Evolutionary conservation across 2,329 filamentous ascomycete genomes (phyloP).

Genomic region (Xenoacremonium recifei): DNA sequence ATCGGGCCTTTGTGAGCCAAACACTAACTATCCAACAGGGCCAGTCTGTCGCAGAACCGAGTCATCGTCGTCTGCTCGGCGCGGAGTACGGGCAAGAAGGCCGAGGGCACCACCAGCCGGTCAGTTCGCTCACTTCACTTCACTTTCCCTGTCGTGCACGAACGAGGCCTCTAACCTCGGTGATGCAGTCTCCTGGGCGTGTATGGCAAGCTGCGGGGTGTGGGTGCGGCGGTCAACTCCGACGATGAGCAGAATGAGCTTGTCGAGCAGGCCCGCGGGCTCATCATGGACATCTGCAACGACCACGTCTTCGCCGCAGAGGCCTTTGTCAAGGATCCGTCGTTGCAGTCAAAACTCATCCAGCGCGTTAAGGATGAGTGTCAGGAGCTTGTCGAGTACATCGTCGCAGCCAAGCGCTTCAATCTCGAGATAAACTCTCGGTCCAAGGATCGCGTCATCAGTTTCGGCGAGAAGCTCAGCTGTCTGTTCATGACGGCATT

Average conservation of each 20-base stretch:
- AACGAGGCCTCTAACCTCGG: conserved; percentile 2
- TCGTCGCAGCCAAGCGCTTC: conserved; percentile 62
- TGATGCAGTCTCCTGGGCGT: conserved; percentile 54
- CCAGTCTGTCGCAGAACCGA: conserved; percentile 62
- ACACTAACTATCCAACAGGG: conserved; percentile 28
- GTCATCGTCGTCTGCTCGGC: conserved; percentile 95
- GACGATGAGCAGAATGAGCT: conserved; percentile 53
- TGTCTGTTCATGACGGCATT: conserved; percentile 88
- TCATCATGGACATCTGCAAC: conserved; percentile 77
- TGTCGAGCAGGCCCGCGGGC: conserved; percentile 63
- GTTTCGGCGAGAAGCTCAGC: conserved; percentile 93
- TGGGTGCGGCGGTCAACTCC: conserved; percentile 52
- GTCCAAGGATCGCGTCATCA: conserved; percentile 84
- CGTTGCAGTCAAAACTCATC: conserved; percentile 58
- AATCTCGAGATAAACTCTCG: conserved; percentile 74
- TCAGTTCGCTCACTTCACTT: conserved; percentile 46
- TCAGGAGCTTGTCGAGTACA: conserved; percentile 73
- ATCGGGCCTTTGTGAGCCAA: not conserved
- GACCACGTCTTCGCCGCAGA: conserved; percentile 78
- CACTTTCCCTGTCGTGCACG: too few relatives aligned
- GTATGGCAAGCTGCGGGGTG: conserved; percentile 54
- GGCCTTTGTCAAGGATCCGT: conserved; percentile 55
- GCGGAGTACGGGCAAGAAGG: conserved; percentile 89
- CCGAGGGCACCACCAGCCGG: conserved; percentile 93
- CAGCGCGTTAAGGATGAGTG: conserved; percentile 76